Evolutionary conservation across 805 yeast genomes (phyloP), one percentile per base, ranked within the genome.

Genomic region (Spathaspora sp.): DNA sequence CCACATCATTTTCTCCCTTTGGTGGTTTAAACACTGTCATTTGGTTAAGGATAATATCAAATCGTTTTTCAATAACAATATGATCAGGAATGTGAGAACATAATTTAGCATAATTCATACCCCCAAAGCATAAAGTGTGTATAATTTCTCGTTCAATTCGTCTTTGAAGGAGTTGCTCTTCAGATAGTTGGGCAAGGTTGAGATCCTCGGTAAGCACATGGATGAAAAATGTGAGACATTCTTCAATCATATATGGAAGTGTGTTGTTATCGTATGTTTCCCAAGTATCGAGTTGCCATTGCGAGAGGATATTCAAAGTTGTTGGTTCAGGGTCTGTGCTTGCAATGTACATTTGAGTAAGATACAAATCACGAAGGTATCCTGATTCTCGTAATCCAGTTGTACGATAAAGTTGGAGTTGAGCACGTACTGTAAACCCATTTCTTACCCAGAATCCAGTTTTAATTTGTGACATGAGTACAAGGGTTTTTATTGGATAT

Each of bases 401-500:
- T 52, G 82, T 85, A 40, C 87, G 79, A 64, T 93, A 93, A 51
- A 91, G 83, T 57, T 84, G 86, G 56, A 87, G 76, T 62, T 93
- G 98, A 23, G 85, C 83, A 42, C 87, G 77, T 5, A 90, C 83
- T 42, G 92, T 86, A 52, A 82, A 79, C 0, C 99, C 99, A 67
- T 93, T 93, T 60, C 98, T 79, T 0, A 93, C 97, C 98, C 98
- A 93, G 51, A 86, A 79, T 0, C 97, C 97, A 0, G 87, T 83
- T 54, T 89, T 86, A 8, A 93, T 87, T 60, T 94, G 97, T 0
- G 97, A 82, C 56, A 89, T 68, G 8, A 89, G 67, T 0, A 89
- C 97, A 28, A 90, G 62, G 0, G 92, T 86, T 52, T 96, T 76
- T 18, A 94, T 65, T 0, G 97, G 87, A 55, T 87, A 85, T 56